These are phyloP conservation scores for Aspergillus ruber DNA, from an alignment of 2,329 filamentous ascomycete genomes.

Conservation along the genomic window DNA sequence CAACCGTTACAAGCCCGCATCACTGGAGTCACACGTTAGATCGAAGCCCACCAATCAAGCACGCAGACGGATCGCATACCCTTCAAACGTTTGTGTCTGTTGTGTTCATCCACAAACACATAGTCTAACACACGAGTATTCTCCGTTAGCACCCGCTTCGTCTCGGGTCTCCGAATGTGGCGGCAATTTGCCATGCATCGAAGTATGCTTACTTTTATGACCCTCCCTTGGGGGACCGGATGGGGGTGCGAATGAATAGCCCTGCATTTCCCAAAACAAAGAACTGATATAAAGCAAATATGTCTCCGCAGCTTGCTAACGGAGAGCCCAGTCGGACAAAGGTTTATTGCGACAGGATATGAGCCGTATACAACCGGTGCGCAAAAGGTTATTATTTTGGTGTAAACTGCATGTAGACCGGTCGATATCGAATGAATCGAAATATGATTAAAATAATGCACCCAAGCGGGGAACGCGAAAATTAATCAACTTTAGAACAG, in stretches of 20 bases:
- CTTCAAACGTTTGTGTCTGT: conserved; percentile 93
- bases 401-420: too few relatives aligned
- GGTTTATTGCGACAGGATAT: too few relatives aligned
- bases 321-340: too few relatives aligned
- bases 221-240: conserved; percentile 63
- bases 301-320: neutral
- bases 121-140: conserved; percentile 58
- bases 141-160: conserved; percentile 5
- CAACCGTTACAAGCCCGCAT: conserved; percentile 98
- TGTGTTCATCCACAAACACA: conserved; percentile 98
- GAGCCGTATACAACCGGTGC: too few relatives aligned
- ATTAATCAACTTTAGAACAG: too few relatives aligned
- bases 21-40: conserved; percentile 48
- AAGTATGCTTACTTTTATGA: conserved; percentile 65
- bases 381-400: too few relatives aligned
- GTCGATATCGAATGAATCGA: too few relatives aligned
- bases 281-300: conserved; percentile 46
- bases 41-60: neutral
- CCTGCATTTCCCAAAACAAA: conserved; percentile 52
- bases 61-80: conserved; percentile 47
- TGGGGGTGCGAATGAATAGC: conserved; percentile 67
- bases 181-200: neutral
- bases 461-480: too few relatives aligned
- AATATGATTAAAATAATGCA: too few relatives aligned
- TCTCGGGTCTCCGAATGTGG: too few relatives aligned